Base-by-base conservation (phyloP, 257 asterid species). In the Ehretia macrophylla region DNA sequence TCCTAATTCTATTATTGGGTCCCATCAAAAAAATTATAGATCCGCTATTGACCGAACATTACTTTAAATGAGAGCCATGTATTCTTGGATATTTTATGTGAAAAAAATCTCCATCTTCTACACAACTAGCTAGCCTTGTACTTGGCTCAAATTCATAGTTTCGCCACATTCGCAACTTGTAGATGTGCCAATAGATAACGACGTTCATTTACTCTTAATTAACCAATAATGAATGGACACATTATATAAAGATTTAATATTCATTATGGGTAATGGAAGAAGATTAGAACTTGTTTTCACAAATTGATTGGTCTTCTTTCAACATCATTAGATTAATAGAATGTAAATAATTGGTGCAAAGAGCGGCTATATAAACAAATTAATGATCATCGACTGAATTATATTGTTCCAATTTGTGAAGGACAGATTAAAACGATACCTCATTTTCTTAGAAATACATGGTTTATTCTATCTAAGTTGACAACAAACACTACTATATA, bases 141-240 rank as follows among this genome's bases (percentile, higher is more conserved):
- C 66, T 48, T 11, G 51, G 38, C 27, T n/a, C n/a, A 10, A 5
- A 18, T 17, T n/a, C 14, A 44, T 11, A 1, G 32, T 11, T 14
- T 19, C 17, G 39, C 58, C 64, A 56, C 56, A 48, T 32, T 19
- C 18, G 32, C 18, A 58, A 63, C n/a, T 17, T 1, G 40, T 51
- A 14, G 50, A 18, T 35, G 40, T 16, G 17, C 35, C 40, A 35
- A 14, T 13, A 9, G 18, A 49, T 32, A 4, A 5, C 5, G 12
- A 3, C 32, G 32, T 14, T 42, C 4, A n/a, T n/a, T 16, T 47
- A 11, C 8, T 32, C 17, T 22, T 0, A 8, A 32, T 20, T 10
- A 50, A 55, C 77, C 75, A 62, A 67, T 63, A 51, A 55, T 3
- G 17, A 39, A 17, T 69, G 32, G 67, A 70, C 75, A 59, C 11